phyloP scores from a whole-genome alignment of 192 early-diverging fungal species.

The Nowakowskiella sp. region DNA sequence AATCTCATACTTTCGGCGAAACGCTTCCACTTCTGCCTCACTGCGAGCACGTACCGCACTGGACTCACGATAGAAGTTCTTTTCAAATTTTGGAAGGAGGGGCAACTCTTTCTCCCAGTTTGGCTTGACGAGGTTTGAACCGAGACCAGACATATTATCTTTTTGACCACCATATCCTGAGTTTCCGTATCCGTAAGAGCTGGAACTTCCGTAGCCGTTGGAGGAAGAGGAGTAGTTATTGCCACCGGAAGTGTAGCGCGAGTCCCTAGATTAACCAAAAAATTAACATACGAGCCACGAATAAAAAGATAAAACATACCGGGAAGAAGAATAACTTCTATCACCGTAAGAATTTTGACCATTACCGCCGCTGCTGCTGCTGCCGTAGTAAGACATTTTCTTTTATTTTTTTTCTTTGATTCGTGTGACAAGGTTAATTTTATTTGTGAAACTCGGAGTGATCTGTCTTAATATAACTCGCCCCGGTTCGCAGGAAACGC shows the following conservation, averaged over 20 bases:
- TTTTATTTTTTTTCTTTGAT: too few species aligned
- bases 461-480: too few species aligned
- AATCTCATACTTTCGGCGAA: conserved; percentile 72
- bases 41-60: conserved; percentile 58
- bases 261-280: too few species aligned
- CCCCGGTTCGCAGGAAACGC: conserved; percentile 44
- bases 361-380: too few species aligned
- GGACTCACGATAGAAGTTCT: conserved; percentile 95
- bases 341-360: too few species aligned
- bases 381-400: too few species aligned
- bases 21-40: conserved; percentile 66
- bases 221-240: conserved; percentile 15
- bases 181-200: conserved; percentile 20
- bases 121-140: conserved; percentile 41
- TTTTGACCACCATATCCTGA: conserved; percentile 24
- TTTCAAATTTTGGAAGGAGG: conserved; percentile 72
- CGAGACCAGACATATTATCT: conserved; percentile 44
- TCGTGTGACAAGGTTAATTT: too few species aligned
- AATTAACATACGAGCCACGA: too few species aligned
- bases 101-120: conserved; percentile 59
- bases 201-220: conserved; percentile 40
- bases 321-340: too few species aligned
- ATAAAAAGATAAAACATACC: too few species aligned
- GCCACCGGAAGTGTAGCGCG: too few species aligned
- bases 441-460: too few species aligned